Evolutionary conservation across 2,329 filamentous ascomycete species (phyloP).

Genomic region (Venturia nashicola): DNA sequence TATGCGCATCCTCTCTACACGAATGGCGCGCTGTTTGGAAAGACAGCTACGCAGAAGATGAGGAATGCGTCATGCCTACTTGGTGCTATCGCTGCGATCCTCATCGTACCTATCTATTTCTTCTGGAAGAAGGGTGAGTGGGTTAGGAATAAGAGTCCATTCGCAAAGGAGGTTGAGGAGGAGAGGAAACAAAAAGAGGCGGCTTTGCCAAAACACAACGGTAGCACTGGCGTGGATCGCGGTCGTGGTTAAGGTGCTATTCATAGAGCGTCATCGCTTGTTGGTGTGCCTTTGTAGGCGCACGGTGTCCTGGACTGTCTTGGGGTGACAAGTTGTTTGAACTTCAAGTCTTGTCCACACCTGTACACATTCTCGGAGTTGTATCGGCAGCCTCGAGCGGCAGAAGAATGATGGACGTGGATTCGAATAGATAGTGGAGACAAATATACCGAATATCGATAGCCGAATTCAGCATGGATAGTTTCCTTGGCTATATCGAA

Average conservation of each 20-base stretch:
- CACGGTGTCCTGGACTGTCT: neutral
- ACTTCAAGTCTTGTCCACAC: neutral
- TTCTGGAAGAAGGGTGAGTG: neutral
- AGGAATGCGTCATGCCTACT: neutral
- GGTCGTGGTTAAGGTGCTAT: neutral
- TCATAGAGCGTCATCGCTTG: too few species aligned
- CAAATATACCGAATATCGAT: too few species aligned
- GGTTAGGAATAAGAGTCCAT: neutral
- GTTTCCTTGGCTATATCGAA: too few species aligned
- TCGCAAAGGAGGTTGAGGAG: neutral
- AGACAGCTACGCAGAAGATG: neutral
- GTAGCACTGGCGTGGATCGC: neutral
- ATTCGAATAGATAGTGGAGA: too few species aligned
- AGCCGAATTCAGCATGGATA: too few species aligned
- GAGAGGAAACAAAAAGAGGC: neutral
- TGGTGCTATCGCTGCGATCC: neutral
- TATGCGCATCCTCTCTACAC: slow-evolving; percentile 42
- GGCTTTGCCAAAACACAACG: neutral
- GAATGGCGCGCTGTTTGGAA: neutral
- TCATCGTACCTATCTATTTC: neutral
- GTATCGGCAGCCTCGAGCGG: neutral
- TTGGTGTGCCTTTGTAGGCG: neutral
- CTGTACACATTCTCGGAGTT: neutral
- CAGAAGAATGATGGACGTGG: neutral
- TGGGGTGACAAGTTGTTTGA: neutral